These are phyloP conservation scores for Ogataea philodendri DNA, from an alignment of 805 yeast genomes.

Conservation along the genomic window DNA sequence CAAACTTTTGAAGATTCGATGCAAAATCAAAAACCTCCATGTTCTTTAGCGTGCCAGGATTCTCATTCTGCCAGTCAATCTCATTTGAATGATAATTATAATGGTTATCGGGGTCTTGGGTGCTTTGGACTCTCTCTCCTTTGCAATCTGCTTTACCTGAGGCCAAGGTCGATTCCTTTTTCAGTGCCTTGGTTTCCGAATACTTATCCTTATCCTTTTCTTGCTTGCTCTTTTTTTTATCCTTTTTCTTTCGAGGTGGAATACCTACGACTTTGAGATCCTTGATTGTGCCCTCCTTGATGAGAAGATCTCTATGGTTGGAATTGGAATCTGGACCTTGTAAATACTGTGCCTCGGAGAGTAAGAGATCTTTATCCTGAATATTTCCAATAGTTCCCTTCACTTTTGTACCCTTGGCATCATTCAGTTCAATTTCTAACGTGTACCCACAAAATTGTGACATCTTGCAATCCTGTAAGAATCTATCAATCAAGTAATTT, in stretches of 20 bases:
- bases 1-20: slow-evolving; percentile 76
- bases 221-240: slow-evolving; percentile 22
- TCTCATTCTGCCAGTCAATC: slow-evolving; percentile 49
- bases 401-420: slow-evolving; percentile 29
- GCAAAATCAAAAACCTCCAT: slow-evolving; percentile 80
- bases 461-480: slow-evolving; percentile 20
- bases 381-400: slow-evolving; percentile 29
- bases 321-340: slow-evolving; percentile 26
- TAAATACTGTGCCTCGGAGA: slow-evolving; percentile 34
- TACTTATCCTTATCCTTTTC: slow-evolving; percentile 11
- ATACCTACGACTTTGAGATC: slow-evolving; percentile 57
- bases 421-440: slow-evolving; percentile 43
- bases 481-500: background rate
- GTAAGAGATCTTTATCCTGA: slow-evolving; percentile 25
- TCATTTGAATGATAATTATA: slow-evolving; percentile 28
- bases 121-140: slow-evolving; percentile 18
- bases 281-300: slow-evolving; percentile 41
- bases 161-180: no score
- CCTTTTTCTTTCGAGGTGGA: slow-evolving; percentile 38
- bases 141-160: no score
- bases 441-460: slow-evolving; percentile 47
- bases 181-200: no score
- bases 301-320: slow-evolving; percentile 20
- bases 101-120: slow-evolving; percentile 21
- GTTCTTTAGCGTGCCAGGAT: slow-evolving; percentile 45